A percentile compares a stretch with the other conserved stretches of the same genome.
Conservation (phyloP, 257 asterid species). For the Leptodermis oblonga region DNA sequence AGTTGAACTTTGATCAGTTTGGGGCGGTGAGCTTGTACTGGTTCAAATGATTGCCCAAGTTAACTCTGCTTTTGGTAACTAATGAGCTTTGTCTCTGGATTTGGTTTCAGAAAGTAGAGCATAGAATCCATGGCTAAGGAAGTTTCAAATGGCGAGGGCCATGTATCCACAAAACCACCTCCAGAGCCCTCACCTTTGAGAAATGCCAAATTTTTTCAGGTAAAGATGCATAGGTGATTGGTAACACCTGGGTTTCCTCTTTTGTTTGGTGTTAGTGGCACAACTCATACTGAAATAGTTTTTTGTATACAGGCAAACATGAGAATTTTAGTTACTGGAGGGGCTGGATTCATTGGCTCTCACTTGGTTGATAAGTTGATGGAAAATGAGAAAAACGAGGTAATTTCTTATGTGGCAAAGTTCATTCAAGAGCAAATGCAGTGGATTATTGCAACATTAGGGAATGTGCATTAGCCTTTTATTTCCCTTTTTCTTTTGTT, state of each 20-base stretch:
- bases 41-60: neutral
- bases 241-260: neutral
- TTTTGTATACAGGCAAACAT: conserved; percentile 65
- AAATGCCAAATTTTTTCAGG: conserved; percentile 87
- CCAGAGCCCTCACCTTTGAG: conserved; percentile 97
- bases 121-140: conserved; percentile 60
- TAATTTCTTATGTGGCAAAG: conserved; percentile 17
- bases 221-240: conserved; percentile 8
- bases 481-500: neutral
- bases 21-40: neutral
- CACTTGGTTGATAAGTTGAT: conserved; percentile 92
- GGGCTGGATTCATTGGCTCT: conserved; percentile 99
- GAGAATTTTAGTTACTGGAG: conserved; percentile 97
- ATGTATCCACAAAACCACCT: conserved; percentile 64
- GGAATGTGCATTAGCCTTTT: neutral
- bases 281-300: neutral
- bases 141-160: conserved; percentile 54
- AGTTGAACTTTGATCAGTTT: neutral
- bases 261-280: neutral
- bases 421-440: neutral
- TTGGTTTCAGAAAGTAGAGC: conserved; percentile 23
- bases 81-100: neutral
- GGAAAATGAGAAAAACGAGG: conserved; percentile 97
- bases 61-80: conserved; percentile 6
- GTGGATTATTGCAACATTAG: neutral